Conservation (phyloP, 2,329 filamentous ascomycete genomes). For the Fusarium dlaminii region DNA sequence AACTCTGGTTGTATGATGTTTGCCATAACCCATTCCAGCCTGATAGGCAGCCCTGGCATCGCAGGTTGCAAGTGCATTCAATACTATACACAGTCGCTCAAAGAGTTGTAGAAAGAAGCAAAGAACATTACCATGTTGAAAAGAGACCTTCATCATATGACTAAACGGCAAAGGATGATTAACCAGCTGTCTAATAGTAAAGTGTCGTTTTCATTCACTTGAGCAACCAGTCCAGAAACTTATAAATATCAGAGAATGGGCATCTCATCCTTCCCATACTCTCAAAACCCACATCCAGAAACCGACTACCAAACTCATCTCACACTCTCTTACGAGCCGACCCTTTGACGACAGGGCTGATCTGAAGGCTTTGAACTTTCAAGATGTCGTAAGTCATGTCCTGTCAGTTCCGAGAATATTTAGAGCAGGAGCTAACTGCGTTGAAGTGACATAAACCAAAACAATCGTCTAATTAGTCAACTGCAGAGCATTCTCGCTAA, state of each 20-base stretch:
- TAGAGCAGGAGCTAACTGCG: not conserved
- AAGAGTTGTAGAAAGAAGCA: too few species aligned
- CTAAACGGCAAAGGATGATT: not conserved
- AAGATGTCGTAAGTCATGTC: not conserved
- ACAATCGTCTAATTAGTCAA: not conserved
- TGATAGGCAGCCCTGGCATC: not conserved
- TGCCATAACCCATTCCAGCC: not conserved
- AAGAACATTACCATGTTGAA: not conserved
- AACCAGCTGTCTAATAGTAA: not conserved
- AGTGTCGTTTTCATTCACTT: not conserved
- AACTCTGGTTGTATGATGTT: not conserved
- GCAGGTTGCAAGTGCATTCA: not conserved
- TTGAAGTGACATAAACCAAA: not conserved
- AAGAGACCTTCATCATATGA: not conserved
- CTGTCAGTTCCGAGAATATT: not conserved
- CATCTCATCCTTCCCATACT: not conserved
- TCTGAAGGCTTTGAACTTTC: not conserved
- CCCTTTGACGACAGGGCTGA: not conserved
- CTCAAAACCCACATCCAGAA: not conserved
- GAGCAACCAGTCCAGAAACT: not conserved
- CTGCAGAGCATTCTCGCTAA: not conserved
- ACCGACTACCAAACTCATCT: not conserved
- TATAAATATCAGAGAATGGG: not conserved
- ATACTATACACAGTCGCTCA: not conserved
- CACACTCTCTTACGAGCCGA: not conserved